A percentile compares a stretch with the other conserved stretches of the same genome.
phyloP scores from a whole-genome alignment of 306 rosid genomes.

The Fragaria iinumae region DNA sequence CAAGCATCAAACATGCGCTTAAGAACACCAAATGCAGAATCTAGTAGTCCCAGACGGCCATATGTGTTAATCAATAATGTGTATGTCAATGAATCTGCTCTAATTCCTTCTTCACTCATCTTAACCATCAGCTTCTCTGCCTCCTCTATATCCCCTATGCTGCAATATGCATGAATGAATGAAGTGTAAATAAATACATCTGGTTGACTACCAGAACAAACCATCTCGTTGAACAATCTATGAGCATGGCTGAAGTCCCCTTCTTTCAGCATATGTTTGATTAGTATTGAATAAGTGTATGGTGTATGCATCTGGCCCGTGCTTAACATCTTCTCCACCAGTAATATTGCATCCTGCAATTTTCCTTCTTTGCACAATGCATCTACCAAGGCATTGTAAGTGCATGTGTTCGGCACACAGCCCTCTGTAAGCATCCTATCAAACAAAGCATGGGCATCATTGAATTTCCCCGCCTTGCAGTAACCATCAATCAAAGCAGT shows the following conservation, averaged over 20 bases:
- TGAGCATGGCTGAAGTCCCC: neutral
- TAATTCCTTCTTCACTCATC: neutral
- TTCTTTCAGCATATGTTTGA: neutral
- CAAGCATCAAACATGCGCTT: neutral
- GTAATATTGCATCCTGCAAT: neutral
- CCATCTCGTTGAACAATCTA: neutral
- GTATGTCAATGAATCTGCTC: neutral
- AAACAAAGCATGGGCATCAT: neutral
- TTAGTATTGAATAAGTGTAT: neutral
- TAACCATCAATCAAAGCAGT: neutral
- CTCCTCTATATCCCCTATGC: neutral
- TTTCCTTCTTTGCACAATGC: neutral
- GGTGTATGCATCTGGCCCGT: neutral
- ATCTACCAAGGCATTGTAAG: neutral
- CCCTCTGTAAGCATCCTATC: neutral
- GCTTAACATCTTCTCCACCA: neutral
- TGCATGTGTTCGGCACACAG: neutral
- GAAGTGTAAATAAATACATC: neutral
- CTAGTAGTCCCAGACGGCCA: neutral
- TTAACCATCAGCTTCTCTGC: neutral
- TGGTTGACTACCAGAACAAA: neutral
- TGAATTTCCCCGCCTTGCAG: neutral
- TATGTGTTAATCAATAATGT: neutral
- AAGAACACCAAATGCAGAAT: conserved; percentile 6
- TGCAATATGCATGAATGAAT: neutral